Base-by-base conservation (phyloP, 2,329 filamentous ascomycete species). In the Penicillium sp. region DNA sequence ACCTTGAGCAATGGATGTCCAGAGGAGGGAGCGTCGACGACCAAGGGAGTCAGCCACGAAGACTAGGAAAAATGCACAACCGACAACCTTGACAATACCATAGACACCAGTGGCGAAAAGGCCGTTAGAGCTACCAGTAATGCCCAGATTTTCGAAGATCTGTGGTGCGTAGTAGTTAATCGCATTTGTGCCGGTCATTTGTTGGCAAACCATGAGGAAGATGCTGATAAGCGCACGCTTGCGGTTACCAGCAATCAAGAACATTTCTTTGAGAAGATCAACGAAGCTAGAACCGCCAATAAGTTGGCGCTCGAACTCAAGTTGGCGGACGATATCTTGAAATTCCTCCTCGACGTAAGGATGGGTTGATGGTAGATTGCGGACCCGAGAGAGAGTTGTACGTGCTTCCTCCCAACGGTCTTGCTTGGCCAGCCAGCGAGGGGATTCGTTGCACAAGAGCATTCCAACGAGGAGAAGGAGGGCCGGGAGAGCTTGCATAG, bases 331-430 rank as follows among this genome's bases (percentile, higher is more conserved):
- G 73, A 90, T 89, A 67, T 89, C 86, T 41, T 82, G 79, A 60
- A 89, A 82, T 71, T 90, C 88, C 2, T 82, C 80, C 54, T 84
- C 81, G n/a, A 88, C 70, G 68, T 87, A 87, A 0, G 81, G 80
- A 67, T 88, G 85, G 11, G 78, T 77, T 11, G 77, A 60, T 1
- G 82, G 79, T 3, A 90, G 78, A 60, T 84, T 79, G 45, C 88
- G 84, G 46, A 91, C 80, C 44, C 75, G 79, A 21, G 84, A 80
- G 7, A 92, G 81, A 19, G 87, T 83, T 0, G 62, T 63, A 3
- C 82, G 84, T 1, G 89, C 86, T 46, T 88, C 80, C 63, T 91
- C 88, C 88, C 88, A 90, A 65, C 88, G 83, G 68, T 90, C 88
- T 68, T 86, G 83, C 67, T 87, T 86, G 26, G 88, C 89, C 26